Evolutionary conservation across 352 stramenopile genomes (phyloP), one percentile per base, ranked within the genome.

Genomic region (Phytophthora citrophthora): DNA sequence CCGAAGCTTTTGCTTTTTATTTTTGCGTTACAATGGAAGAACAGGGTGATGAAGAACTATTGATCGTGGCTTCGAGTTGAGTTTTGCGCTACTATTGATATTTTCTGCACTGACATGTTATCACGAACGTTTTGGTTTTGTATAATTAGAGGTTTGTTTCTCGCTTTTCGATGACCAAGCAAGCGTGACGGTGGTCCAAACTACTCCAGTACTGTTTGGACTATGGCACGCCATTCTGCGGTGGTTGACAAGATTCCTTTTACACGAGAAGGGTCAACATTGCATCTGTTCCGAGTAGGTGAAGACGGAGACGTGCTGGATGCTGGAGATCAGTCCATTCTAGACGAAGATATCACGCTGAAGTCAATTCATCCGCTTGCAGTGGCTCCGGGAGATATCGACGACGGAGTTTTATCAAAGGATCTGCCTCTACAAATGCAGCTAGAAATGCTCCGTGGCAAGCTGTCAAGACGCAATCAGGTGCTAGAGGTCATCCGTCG

Each of bases 401-500:
- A 57, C 20, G 70, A 86, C 7, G 55, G 68, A 15, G 72, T 81
- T 23, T 57, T 76, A 3, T 66, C 64, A 9, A 83, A 79, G 36
- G 68, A 64, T 31, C 54, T 84, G 9, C 44, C 67, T 10, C 13
- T 80, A 6, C 52, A 76, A 27, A 62, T 79, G 31, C 75, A 90
- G 43, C 49, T 93, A 24, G 80, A 89, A 54, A 90, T 91, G 75
- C 52, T 91, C 36, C 79, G 79, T 16, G 80, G 85, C 9, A 88
- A 86, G 41, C 74, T 91, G 18, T 75, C 82, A 23, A 76, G 85
- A 1, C 82, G 82, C 36, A 93, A 93, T 57, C 79, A 86, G 46
- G 67, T 93, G 54, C 71, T 93, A 18, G 85, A 93, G 32, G 74
- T 90, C 31, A 85, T 93, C 51, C 81, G 86, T 1, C 75, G 77